phyloP scores from a whole-genome alignment of 2,329 filamentous ascomycete genomes.

The Arthrobotrys sphaeroides region DNA sequence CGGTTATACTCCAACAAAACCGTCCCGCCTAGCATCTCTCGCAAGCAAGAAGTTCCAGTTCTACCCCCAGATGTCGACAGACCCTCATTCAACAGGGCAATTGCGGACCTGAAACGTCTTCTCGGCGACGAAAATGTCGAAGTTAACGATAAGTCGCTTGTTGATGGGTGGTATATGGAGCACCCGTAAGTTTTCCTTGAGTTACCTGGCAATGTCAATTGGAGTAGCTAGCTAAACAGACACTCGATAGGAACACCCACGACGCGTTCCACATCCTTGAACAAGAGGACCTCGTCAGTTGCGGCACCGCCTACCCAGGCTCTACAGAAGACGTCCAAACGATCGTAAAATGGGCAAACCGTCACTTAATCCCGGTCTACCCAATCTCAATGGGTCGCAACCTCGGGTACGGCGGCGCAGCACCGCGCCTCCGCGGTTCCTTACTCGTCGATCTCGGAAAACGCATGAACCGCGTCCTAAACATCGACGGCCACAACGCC shows the following conservation, averaged over 20 bases:
- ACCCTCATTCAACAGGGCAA: conserved; percentile 60
- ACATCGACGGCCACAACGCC: conserved; percentile 65
- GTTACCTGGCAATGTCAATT: too few species aligned
- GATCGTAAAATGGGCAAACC: conserved; percentile 64
- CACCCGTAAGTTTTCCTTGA: conserved; percentile 59
- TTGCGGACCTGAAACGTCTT: conserved; percentile 60
- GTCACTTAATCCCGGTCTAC: conserved; percentile 64
- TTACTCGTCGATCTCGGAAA: conserved; percentile 66
- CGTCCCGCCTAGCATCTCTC: conserved; percentile 57
- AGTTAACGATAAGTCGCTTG: conserved; percentile 62
- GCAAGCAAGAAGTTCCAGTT: conserved; percentile 59
- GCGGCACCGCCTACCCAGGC: conserved; percentile 63
- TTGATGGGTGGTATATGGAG: conserved; percentile 61
- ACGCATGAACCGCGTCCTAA: conserved; percentile 67
- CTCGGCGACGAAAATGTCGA: conserved; percentile 62
- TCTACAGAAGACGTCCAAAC: conserved; percentile 64
- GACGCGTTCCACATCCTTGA: conserved; percentile 63
- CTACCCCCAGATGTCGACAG: conserved; percentile 62
- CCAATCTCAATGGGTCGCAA: conserved; percentile 66
- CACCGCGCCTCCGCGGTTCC: conserved; percentile 66
- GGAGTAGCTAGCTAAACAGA: not conserved
- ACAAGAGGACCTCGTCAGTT: conserved; percentile 63
- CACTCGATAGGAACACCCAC: conserved; percentile 60
- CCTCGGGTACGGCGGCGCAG: conserved; percentile 68
- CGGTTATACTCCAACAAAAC: conserved; percentile 60